Base-by-base conservation (phyloP, 2,329 filamentous ascomycete species). In the Cadophora gregata region DNA sequence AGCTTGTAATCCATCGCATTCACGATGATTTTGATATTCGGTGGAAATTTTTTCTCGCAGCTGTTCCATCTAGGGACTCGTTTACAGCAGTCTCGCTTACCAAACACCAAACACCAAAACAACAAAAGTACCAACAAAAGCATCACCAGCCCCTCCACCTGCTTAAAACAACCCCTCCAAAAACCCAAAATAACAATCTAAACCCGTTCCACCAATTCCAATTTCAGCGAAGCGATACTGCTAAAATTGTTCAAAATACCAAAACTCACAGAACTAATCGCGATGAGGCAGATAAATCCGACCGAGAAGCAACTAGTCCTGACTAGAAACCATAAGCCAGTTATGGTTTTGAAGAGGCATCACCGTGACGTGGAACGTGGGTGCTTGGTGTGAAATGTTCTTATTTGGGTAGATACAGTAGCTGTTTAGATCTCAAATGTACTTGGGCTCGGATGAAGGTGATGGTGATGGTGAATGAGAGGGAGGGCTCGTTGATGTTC, bases 271-370 rank as follows among this genome's bases (percentile, higher is more conserved):
- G 42, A 47, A n/a, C 19, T 9, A 47, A 21, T 47, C 42, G 42
- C 42, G 42, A 47, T 47, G 42, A 47, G 42, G 42, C 19, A n/a
- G 42, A 47, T 47, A n/a, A 47, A 47, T 47, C 42, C 42, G 42
- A 21, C 42, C 19, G 19, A 47, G 42, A 47, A 47, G 42, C 42
- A 12, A 47, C n/a, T 47, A 47, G 42, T 47, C 42, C 9, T n/a
- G n/a, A n/a, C 2, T 47, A 21, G 42, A 47, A 47, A 47, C 19
- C 42, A 47, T 47, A 47, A 47, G 42, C 42, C 19, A 21, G 42
- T 47, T 47, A 47, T 47, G 42, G 21, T 21, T 47, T 47, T 47
- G 42, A 47, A 47, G 42, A 47, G n/a, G 42, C 42, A 47, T 47
- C 42, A 47, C 42, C 42, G 42, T 47, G 19, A 47, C 42, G 42